Evolutionary conservation across 352 stramenopile genomes (phyloP).

Genomic region (Phytophthora syringae): DNA sequence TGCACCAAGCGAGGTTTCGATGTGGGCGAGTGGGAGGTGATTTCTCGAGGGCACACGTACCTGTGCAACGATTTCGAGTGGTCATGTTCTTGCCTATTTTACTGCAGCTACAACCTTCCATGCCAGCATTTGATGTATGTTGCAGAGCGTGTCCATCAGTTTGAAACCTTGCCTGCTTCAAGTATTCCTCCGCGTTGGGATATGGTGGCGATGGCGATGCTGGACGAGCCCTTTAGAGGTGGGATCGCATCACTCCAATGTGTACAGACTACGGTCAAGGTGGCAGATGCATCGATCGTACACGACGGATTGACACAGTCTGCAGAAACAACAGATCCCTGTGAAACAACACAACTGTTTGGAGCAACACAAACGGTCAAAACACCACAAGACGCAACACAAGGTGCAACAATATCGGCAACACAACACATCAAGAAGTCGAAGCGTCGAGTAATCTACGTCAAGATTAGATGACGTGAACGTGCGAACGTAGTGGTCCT

Average conservation of each 20-base stretch:
- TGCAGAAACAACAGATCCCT: not conserved
- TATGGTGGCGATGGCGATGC: conserved; percentile 3
- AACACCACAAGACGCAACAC: conserved; percentile 4
- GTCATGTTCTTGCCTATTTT: conserved; percentile 7
- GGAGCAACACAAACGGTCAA: not conserved
- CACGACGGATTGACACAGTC: conserved; percentile 1
- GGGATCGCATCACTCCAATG: not conserved
- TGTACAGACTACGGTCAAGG: conserved; percentile 4
- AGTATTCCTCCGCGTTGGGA: conserved; percentile 9
- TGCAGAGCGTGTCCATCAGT: not conserved
- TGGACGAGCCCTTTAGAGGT: conserved; percentile 1
- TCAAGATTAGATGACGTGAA: conserved; percentile 2
- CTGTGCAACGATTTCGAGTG: conserved; percentile 10
- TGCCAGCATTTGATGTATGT: conserved; percentile 17
- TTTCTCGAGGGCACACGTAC: not conserved
- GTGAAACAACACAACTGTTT: no score
- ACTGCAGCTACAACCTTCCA: conserved; percentile 6
- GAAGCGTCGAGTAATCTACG: conserved; percentile 6
- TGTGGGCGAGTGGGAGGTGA: conserved; percentile 8
- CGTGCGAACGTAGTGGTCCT: conserved; percentile 4
- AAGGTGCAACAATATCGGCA: not conserved
- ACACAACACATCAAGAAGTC: not conserved
- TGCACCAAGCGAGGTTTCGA: not conserved
- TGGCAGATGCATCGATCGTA: not conserved
- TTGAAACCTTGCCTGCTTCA: not conserved